These are phyloP conservation scores for Lachancea mirantina DNA, from an alignment of 805 yeast genomes.

Conservation along the genomic window DNA sequence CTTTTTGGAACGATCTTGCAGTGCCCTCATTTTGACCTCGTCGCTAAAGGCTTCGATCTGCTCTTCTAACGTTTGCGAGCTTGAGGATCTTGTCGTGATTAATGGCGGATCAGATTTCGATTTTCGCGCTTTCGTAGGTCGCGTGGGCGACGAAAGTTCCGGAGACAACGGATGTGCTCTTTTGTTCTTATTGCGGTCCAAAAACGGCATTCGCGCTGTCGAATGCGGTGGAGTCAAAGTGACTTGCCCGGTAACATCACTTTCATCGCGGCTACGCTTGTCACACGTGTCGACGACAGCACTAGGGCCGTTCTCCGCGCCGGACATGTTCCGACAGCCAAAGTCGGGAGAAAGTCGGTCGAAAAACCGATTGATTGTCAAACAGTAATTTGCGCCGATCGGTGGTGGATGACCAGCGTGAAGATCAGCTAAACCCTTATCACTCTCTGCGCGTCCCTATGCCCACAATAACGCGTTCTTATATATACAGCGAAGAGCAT, in stretches of 20 bases:
- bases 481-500: too few relatives aligned
- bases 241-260: slow-evolving; percentile 3
- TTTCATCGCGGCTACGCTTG: not conserved
- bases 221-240: slow-evolving; percentile 24
- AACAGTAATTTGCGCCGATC: too few relatives aligned
- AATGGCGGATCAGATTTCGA: slow-evolving; percentile 13
- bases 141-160: slow-evolving; percentile 28
- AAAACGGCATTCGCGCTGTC: slow-evolving; percentile 14
- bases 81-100: slow-evolving; percentile 23
- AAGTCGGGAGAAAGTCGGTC: too few relatives aligned
- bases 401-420: too few relatives aligned
- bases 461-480: too few relatives aligned
- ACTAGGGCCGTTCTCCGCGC: too few relatives aligned
- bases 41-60: slow-evolving; percentile 20
- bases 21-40: slow-evolving; percentile 6
- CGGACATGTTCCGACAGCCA: too few relatives aligned
- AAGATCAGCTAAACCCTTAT: too few relatives aligned
- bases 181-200: slow-evolving; percentile 6
- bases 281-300: not conserved
- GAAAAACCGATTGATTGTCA: too few relatives aligned
- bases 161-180: slow-evolving; percentile 25
- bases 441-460: too few relatives aligned
- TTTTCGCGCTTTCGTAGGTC: slow-evolving; percentile 23
- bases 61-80: slow-evolving; percentile 26
- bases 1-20: slow-evolving; percentile 35